Base-by-base conservation (phyloP, 2,329 filamentous ascomycete genomes). In the Conoideocrella luteorostrata region DNA sequence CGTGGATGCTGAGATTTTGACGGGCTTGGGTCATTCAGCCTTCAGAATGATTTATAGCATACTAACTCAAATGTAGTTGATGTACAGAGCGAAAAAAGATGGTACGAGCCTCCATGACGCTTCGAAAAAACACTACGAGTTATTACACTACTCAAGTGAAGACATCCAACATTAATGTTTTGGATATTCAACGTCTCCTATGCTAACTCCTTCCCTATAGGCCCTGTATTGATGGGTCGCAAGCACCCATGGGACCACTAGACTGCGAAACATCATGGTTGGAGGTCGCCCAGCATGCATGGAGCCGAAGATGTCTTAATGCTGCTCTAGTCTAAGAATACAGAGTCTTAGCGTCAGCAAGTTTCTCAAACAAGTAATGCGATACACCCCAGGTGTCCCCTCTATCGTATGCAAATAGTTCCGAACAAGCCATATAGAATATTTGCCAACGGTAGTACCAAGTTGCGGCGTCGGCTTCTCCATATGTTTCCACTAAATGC, bases 241-340 rank as follows among this genome's bases (percentile, higher is more conserved):
- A 96, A 89, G 73, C 93, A 97, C 68, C 93, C 89, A 53, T 96
- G 89, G 88, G 90, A 96, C 56, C 89, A 95, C 70, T 95, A 73
- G 77, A 67, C 47, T 9, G 22, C 9, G n/a, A 22, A 22, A 11
- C 22, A n/a, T n/a, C n/a, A n/a, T n/a, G 12, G 7, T 17, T 12
- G 10, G 23, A 12, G 34, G 21, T 32, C 9, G 37, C 51, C 40
- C 26, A 21, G 26, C 26, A 10, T 17, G 47, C 26, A 17, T 28
- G 22, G 18, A 39, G 18, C 18, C 18, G n/a, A 21, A 5, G 36
- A 17, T 44, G 38, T 42, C 7, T 13, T 28, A n/a, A 30, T 30
- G 26, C 10, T 17, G 13, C 15, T 35, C 15, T 15, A 44, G 35
- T 21, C 20, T 23, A 12, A 37, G 15, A 24, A 41, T 11, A 26